These are phyloP conservation scores for Phytomonas serpens DNA, from an alignment of 208 protist species.

Conservation along the genomic window DNA sequence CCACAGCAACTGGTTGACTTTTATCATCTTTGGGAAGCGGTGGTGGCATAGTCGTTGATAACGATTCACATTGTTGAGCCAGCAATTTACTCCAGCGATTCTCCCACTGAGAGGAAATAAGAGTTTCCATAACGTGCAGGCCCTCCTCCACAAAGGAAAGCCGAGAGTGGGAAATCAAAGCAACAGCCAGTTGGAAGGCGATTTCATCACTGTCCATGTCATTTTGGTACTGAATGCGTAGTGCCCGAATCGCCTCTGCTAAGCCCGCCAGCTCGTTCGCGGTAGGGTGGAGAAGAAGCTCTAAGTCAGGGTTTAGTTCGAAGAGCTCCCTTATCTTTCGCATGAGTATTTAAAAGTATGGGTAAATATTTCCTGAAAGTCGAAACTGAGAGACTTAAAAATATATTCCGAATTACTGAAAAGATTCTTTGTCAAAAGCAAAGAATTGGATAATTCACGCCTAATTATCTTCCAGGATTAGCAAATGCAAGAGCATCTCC, in stretches of 20 bases:
- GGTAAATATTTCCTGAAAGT: neutral
- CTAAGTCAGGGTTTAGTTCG: slow-evolving; percentile 24
- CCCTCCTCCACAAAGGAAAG: slow-evolving; percentile 47
- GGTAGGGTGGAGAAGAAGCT: slow-evolving; percentile 34
- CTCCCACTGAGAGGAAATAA: slow-evolving; percentile 43
- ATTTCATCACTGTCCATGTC: slow-evolving; percentile 26
- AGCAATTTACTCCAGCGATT: slow-evolving; percentile 27
- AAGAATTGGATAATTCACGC: neutral
- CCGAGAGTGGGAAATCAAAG: slow-evolving; percentile 58
- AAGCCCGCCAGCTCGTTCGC: slow-evolving; percentile 41
- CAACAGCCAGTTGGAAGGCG: slow-evolving; percentile 46
- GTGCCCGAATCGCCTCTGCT: slow-evolving; percentile 26
- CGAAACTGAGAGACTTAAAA: neutral
- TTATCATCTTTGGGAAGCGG: neutral
- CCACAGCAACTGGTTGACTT: neutral
- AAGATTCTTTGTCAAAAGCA: neutral
- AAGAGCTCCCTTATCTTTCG: neutral
- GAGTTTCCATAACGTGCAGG: slow-evolving; percentile 54
- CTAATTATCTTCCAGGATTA: neutral
- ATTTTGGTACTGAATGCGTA: slow-evolving; percentile 25
- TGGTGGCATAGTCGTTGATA: neutral
- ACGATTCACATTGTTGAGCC: neutral
- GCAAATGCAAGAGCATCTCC: neutral
- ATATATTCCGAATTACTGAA: neutral
- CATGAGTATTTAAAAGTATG: neutral